phyloP scores from a whole-genome alignment of 2,329 filamentous ascomycete genomes.

The Cladosporium halotolerans region DNA sequence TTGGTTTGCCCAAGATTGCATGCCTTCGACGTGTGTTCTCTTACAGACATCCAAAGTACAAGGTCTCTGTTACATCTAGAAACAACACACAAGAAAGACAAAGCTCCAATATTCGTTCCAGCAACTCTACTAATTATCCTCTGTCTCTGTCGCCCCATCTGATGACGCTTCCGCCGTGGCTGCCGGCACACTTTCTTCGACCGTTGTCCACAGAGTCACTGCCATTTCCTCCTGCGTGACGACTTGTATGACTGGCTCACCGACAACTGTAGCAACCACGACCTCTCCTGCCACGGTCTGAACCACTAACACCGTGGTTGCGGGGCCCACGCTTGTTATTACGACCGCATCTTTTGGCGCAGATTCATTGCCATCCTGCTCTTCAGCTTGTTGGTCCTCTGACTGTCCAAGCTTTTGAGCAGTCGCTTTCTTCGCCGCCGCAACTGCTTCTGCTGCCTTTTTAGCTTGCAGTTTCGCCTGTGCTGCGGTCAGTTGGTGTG shows the following conservation, averaged over 20 bases:
- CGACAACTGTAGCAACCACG: conserved; percentile 2
- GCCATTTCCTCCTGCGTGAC: conserved; percentile 6
- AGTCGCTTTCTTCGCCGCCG: background rate
- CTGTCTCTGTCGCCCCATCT: no score
- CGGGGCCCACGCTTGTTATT: background rate
- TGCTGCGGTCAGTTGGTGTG: conserved; percentile 25
- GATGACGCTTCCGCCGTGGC: background rate
- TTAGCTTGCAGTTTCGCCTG: conserved; percentile 20
- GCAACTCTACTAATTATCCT: no score
- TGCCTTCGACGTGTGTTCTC: no score
- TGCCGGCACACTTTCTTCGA: background rate
- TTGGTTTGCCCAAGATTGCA: no score
- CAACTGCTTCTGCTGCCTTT: background rate
- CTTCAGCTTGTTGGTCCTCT: background rate
- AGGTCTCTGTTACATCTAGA: background rate
- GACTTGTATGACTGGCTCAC: background rate
- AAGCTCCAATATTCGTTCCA: no score
- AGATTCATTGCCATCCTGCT: background rate
- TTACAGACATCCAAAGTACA: no score
- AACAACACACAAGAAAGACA: background rate
- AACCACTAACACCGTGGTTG: conserved; percentile 4
- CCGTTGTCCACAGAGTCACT: conserved; percentile 8
- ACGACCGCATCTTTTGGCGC: background rate
- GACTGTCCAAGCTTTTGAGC: no score
- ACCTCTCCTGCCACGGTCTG: conserved; percentile 4